Base-by-base conservation (phyloP, 495 filamentous ascomycete genomes). In the Penicillium paradoxum region DNA sequence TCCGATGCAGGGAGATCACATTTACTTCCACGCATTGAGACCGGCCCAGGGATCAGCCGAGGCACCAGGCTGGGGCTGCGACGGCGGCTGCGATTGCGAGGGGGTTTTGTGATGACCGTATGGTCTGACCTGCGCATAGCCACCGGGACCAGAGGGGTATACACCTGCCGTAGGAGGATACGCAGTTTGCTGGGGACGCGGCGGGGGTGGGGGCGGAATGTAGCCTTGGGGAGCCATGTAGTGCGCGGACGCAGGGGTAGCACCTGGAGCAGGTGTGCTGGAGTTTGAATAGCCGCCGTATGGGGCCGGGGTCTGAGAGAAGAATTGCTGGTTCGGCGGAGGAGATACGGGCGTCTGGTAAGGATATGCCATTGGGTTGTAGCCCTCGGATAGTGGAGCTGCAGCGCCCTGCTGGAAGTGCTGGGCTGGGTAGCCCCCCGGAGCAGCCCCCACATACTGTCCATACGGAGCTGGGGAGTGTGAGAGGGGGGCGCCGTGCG, bases 151-250 rank as follows among this genome's bases (percentile, higher is more conserved):
- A 39, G 77, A 71, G 2, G 81, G 82, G 65, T 82, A 82, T n/a
- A 68, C 55, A 2, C 70, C 68, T 37, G 71, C 57, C 13, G 74
- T 64, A n/a, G 69, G 79, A 44, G 85, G 83, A 57, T 90, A 90
- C 15, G 80, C 84, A 0, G 86, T 84, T 34, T 89, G 87, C 32
- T 89, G 86, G 8, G 89, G 89, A 11, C 86, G 88, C 3, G 87
- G 88, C 0, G 92, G 92, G 17, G 92, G 92, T 8, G 92, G 92
- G 1, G 92, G 92, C 1, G 91, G 92, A 33, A 96, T 82, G 66
- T 95, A 97, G 15, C 90, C 90, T 15, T 83, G 81, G 29, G 90
- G 89, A 17, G 63, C 29, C 56, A 92, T 76, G 53, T 70, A 75
- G 36, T 73, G 68, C 11, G 64, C 58, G 13, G 71, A 56, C 4